Evolutionary conservation across 768 basidiomycete species (phyloP).

Genomic region (Hygrophoropsis aurantiaca): DNA sequence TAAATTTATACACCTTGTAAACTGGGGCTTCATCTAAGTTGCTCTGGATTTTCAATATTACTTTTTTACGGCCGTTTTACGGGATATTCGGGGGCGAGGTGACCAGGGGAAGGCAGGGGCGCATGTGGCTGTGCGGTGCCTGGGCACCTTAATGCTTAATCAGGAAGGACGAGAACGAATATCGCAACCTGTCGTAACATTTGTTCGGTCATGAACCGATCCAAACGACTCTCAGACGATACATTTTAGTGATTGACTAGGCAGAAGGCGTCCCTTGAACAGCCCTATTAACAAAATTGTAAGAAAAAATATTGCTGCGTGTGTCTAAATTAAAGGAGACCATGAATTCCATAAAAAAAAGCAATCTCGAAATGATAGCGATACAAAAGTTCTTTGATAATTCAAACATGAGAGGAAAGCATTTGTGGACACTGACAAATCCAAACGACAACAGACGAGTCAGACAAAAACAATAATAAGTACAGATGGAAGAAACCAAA

Average conservation of each 20-base stretch:
- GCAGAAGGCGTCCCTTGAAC: conserved; percentile 14
- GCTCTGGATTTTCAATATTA: too few species aligned
- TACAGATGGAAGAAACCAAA: conserved; percentile 14
- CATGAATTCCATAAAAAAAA: conserved; percentile 18
- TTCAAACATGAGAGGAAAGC: conserved; percentile 18
- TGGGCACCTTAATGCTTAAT: conserved; percentile 30
- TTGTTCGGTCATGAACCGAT: conserved; percentile 11
- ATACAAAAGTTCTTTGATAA: conserved; percentile 30
- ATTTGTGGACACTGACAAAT: conserved; percentile 29
- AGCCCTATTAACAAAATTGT: conserved; percentile 28
- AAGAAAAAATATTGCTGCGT: conserved; percentile 30
- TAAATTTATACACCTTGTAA: too few species aligned
- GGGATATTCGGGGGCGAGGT: conserved; percentile 8
- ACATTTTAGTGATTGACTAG: background rate
- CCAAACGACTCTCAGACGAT: background rate
- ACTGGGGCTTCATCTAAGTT: too few species aligned
- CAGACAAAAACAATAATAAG: conserved; percentile 16
- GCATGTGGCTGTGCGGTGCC: conserved; percentile 26
- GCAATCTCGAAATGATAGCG: conserved; percentile 26
- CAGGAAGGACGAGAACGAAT: conserved; percentile 15
- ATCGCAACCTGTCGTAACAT: conserved; percentile 27
- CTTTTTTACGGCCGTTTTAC: too few species aligned
- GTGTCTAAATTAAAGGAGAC: conserved; percentile 30
- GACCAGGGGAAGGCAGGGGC: conserved; percentile 18
- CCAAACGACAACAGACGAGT: conserved; percentile 19